A percentile compares a stretch with the other conserved stretches of the same genome.
These are phyloP conservation scores for Phytopythium litorale DNA, from an alignment of 352 stramenopile species.

Conservation along the genomic window DNA sequence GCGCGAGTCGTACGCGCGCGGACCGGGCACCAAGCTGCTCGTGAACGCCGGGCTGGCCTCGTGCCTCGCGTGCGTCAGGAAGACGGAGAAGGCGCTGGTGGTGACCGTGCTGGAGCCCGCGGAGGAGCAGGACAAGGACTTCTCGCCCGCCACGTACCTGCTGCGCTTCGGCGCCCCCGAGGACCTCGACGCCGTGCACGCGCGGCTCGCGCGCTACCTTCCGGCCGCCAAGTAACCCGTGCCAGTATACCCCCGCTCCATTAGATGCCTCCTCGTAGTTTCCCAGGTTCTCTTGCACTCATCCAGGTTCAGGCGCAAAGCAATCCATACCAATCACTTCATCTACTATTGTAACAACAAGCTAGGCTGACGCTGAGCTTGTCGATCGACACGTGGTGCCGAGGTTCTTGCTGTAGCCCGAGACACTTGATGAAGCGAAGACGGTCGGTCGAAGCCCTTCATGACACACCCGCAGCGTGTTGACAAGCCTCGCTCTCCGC, in stretches of 20 bases:
- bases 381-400: no score
- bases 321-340: no score
- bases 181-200: slow-evolving; percentile 50
- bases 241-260: neutral
- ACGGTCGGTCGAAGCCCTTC: no score
- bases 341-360: no score
- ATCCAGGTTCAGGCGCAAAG: no score
- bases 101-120: slow-evolving; percentile 54
- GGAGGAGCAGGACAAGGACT: slow-evolving; percentile 34
- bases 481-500: no score
- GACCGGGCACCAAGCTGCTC: slow-evolving; percentile 73
- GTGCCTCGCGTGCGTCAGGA: slow-evolving; percentile 59
- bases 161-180: slow-evolving; percentile 58
- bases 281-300: no score
- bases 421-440: no score
- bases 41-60: slow-evolving; percentile 65
- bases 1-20: slow-evolving; percentile 66
- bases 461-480: no score
- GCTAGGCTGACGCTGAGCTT: no score
- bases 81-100: slow-evolving; percentile 76
- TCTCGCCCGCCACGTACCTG: slow-evolving; percentile 70
- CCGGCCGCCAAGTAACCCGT: slow-evolving; percentile 3
- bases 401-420: no score
- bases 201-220: slow-evolving; percentile 39
- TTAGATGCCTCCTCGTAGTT: neutral